Evolutionary conservation across 2,329 filamentous ascomycete genomes (phyloP).

Genomic region (Cladosporium phlei): DNA sequence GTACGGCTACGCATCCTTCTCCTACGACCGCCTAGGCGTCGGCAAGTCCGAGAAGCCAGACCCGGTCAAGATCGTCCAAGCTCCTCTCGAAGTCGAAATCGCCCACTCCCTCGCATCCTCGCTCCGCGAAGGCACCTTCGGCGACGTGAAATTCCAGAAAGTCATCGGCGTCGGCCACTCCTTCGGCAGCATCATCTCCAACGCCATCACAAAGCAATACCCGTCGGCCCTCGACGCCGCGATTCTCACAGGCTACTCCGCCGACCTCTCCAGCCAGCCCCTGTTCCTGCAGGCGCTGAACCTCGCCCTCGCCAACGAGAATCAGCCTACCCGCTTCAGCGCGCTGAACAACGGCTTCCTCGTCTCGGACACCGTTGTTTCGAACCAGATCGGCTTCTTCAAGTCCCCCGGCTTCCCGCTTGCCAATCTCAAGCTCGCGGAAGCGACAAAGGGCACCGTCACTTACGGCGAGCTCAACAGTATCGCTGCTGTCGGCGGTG

Average conservation of each 20-base stretch:
- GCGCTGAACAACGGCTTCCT: conserved; percentile 28
- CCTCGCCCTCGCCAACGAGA: conserved; percentile 27
- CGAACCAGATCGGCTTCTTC: conserved; percentile 32
- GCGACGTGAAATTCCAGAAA: conserved; percentile 28
- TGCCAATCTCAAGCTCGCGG: conserved; percentile 22
- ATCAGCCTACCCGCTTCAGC: conserved; percentile 28
- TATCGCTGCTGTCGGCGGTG: conserved; percentile 15
- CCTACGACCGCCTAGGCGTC: conserved; percentile 40
- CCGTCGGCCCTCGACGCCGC: conserved; percentile 33
- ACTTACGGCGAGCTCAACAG: conserved; percentile 32
- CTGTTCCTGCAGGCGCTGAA: conserved; percentile 25
- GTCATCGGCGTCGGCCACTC: conserved; percentile 40
- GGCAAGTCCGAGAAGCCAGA: conserved; percentile 37
- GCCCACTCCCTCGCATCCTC: conserved; percentile 30
- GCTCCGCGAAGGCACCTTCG: conserved; percentile 29
- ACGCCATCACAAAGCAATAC: conserved; percentile 31
- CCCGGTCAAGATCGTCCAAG: conserved; percentile 36
- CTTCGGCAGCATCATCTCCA: conserved; percentile 34
- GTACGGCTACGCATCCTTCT: conserved; percentile 37
- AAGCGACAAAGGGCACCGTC: conserved; percentile 27
- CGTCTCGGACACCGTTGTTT: conserved; percentile 20
- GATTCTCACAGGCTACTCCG: conserved; percentile 36
- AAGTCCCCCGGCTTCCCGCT: conserved; percentile 28
- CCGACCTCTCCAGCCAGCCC: conserved; percentile 22
- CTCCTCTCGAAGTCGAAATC: conserved; percentile 35